phyloP scores from a whole-genome alignment of 495 filamentous ascomycete species.

The Podospora conica region DNA sequence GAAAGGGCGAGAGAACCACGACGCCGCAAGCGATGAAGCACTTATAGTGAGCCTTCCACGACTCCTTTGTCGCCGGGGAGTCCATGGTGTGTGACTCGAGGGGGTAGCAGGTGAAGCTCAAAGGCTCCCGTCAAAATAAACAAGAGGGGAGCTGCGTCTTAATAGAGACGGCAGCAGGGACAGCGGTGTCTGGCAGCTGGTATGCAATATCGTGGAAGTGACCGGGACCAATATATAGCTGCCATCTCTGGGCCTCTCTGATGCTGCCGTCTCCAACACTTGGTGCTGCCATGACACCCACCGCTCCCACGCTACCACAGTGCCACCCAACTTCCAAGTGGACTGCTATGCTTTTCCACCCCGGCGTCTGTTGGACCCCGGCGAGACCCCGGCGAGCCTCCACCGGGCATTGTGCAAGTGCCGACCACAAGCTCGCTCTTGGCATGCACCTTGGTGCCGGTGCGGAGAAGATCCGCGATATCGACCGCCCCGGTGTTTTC shows the following conservation, averaged over 20 bases:
- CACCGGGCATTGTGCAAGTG: background rate
- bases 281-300: background rate
- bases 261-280: background rate
- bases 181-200: background rate
- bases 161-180: background rate
- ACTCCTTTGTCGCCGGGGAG: conserved; percentile 6
- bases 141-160: background rate
- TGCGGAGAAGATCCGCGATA: background rate
- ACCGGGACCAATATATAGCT: background rate
- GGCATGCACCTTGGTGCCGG: background rate
- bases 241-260: too few relatives aligned
- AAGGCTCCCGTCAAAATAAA: background rate
- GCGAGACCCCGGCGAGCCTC: background rate
- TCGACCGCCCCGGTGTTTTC: background rate
- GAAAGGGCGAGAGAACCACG: conserved; percentile 50
- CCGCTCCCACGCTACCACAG: background rate
- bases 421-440: background rate
- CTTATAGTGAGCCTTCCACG: conserved; percentile 35
- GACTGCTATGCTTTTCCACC: background rate
- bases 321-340: too few relatives aligned
- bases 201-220: background rate
- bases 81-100: conserved; percentile 1
- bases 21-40: conserved; percentile 40
- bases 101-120: background rate
- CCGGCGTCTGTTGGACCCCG: background rate